These are phyloP conservation scores for Verticillium nonalfalfae DNA, from an alignment of 2,329 filamentous ascomycete species.

Conservation along the genomic window DNA sequence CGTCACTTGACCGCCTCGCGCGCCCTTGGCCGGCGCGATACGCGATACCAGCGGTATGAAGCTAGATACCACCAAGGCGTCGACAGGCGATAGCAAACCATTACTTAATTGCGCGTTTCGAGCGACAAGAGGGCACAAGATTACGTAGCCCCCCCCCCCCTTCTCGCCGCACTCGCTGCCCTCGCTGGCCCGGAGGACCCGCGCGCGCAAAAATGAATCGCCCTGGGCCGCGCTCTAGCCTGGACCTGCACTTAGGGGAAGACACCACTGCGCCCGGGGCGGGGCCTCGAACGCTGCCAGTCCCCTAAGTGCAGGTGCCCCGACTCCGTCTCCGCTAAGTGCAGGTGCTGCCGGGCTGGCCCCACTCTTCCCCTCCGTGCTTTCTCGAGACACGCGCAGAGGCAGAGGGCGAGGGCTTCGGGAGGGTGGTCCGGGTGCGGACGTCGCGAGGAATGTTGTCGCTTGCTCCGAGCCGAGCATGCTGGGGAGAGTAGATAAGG, in stretches of 20 bases:
- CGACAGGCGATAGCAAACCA: neutral
- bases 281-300: slow-evolving; percentile 4
- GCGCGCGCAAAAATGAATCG: neutral
- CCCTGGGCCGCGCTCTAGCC: neutral
- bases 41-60: neutral
- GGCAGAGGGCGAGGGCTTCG: neutral
- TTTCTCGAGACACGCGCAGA: neutral
- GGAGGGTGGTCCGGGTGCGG: neutral
- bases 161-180: no score
- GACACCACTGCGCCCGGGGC: slow-evolving; percentile 3
- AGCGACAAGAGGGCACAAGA: neutral
- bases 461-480: neutral
- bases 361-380: neutral
- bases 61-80: neutral
- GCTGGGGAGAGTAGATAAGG: neutral
- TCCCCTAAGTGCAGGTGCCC: slow-evolving; percentile 13
- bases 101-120: neutral
- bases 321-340: slow-evolving; percentile 4
- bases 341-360: slow-evolving; percentile 2
- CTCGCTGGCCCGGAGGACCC: neutral
- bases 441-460: neutral
- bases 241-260: slow-evolving; percentile 11
- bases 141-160: neutral
- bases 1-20: neutral
- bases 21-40: neutral